Evolutionary conservation across 306 rosid genomes (phyloP), one percentile per base, ranked within the genome.

Genomic region (Quillaja saponaria): DNA sequence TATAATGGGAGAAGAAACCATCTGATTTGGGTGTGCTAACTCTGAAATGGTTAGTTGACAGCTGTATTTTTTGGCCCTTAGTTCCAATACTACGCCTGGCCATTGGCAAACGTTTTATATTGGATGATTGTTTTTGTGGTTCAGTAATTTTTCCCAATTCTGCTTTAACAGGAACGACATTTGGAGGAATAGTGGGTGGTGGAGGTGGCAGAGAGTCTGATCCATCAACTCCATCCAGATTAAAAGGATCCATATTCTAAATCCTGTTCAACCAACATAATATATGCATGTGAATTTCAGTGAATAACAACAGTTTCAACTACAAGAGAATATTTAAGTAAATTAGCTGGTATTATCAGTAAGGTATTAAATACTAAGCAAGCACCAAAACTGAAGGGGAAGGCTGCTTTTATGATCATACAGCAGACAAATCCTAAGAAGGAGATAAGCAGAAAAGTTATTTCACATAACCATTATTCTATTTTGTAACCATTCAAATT

Each of bases 1-100:
- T 79, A 9, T 78, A 82, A 4, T 76, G 82, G 47, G 49, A 82
- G 53, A 78, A 78, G 82, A 10, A 54, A 1, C 59, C 77, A 28
- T 65, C 66, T 8, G 16, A 68, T 49, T 51, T 75, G 35, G 8
- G 3, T 34, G 72, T 14, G 0, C 13, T 35, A 41, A 79, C 82
- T 47, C 37, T 63, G 41, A 72, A 82, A 58, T 79, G 82, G 68
- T 79, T 79, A 4, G 79, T 35, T 0, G 39, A 31, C 10, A 82
- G 80, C 5, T 39, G 66, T 8, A 69, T 66, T 57, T 19, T 76
- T n/a, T 42, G 20, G 19, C 87, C 87, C 48, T 66, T 68, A 11
- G 78, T 14, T 61, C 84, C 87, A 57, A 6, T 0, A 7, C 67
- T 73, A 56, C 19, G 49, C 68, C 84, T 72, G 8, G 44, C 64